Conservation (phyloP, 129 eudicot genomes). For the Escallonia herrerae region DNA sequence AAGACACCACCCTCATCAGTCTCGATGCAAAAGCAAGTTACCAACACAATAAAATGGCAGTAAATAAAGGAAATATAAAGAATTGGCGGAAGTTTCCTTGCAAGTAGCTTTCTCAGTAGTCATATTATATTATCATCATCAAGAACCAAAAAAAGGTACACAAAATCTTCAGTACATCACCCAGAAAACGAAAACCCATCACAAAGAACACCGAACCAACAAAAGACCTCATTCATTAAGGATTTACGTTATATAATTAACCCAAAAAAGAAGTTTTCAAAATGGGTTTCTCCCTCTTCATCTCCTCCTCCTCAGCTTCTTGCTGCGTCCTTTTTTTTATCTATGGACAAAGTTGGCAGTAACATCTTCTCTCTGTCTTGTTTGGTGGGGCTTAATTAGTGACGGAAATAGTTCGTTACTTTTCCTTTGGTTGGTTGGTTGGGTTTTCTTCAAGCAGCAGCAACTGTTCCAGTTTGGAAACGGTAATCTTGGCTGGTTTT, state of each 20-base stretch:
- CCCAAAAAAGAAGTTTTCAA: neutral
- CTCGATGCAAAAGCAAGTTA: neutral
- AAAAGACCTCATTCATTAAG: neutral
- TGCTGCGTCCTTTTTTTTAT: neutral
- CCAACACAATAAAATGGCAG: neutral
- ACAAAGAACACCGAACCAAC: slow-evolving; percentile 3
- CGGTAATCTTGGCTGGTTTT: slow-evolving; percentile 38
- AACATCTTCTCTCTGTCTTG: neutral
- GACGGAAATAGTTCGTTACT: slow-evolving; percentile 6
- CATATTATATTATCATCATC: neutral
- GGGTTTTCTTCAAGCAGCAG: slow-evolving; percentile 42
- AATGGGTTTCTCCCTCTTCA: neutral
- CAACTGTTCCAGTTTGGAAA: slow-evolving; percentile 49
- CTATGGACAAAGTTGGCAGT: neutral
- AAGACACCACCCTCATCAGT: neutral
- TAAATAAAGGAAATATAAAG: neutral
- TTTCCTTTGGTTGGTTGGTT: slow-evolving; percentile 4
- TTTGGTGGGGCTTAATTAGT: neutral
- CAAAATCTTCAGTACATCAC: neutral
- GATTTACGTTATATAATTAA: slow-evolving; percentile 1
- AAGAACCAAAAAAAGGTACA: slow-evolving; percentile 1
- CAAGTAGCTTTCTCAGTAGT: slow-evolving; percentile 9
- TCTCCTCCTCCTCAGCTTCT: neutral
- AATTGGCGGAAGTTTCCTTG: neutral
- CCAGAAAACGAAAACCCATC: neutral